These are phyloP conservation scores for Colletotrichum trifolii DNA, from an alignment of 2,329 filamentous ascomycete species.

Conservation along the genomic window DNA sequence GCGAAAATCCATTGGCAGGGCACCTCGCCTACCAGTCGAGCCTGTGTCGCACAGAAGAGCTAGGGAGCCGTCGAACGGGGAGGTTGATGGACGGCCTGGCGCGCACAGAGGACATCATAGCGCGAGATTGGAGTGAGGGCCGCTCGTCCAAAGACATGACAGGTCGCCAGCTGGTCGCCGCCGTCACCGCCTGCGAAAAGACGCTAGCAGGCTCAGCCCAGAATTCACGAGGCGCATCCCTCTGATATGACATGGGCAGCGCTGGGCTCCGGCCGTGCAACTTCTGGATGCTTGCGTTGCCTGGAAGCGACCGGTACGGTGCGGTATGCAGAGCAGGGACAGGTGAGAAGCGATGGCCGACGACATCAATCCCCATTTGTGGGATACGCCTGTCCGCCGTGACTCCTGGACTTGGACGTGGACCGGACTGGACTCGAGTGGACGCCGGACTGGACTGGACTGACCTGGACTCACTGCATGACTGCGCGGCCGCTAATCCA, in stretches of 20 bases:
- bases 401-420: neutral
- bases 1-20: no score
- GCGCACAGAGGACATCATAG: slow-evolving; percentile 2
- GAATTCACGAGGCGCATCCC: slow-evolving; percentile 13
- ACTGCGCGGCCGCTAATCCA: no score
- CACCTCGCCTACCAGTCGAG: no score
- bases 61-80: neutral
- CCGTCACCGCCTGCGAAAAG: slow-evolving; percentile 5
- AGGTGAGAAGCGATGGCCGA: no score
- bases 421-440: neutral
- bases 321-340: no score
- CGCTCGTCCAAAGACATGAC: slow-evolving; percentile 24
- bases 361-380: no score
- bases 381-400: no score
- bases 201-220: slow-evolving; percentile 1
- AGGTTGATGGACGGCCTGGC: no score
- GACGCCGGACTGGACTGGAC: neutral
- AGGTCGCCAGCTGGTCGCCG: slow-evolving; percentile 30
- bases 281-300: neutral
- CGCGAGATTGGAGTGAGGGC: neutral
- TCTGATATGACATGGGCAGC: slow-evolving; percentile 9
- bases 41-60: neutral
- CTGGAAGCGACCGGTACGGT: no score
- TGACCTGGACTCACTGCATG: no score
- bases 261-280: slow-evolving; percentile 21